Evolutionary conservation across 2,329 filamentous ascomycete species (phyloP), one percentile per base, ranked within the genome.

Genomic region (Pseudocercospora cruenta): DNA sequence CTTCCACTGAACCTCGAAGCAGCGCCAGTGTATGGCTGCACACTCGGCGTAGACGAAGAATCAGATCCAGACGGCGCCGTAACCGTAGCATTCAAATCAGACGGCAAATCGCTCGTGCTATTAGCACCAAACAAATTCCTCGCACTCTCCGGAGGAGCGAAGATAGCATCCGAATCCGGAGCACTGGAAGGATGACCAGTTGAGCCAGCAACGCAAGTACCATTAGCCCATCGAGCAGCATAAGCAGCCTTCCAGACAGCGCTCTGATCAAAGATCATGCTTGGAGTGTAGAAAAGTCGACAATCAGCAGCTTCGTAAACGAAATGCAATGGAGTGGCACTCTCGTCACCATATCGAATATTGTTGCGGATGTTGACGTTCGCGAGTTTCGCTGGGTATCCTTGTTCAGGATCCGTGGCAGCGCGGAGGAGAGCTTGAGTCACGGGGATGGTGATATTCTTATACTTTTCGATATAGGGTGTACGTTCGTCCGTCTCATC

Each of bases 281-380:
- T 67, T 9, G 75, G 71, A 0, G 78, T 80, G 67, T 80, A 80
- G 64, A 75, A 81, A 72, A 80, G 74, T 24, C 77, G 71, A 67
- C 78, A 81, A 60, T 80, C 79, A 0, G 79, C 78, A 0, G 79
- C 78, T 64, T 81, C 79, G 58, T 80, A 80, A 36, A 80, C 76
- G 67, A 79, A 80, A 64, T 80, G 78, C 16, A 80, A 70, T 0
- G 80, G 80, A 19, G 76, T 80, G 7, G 63, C 57, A 22, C 63
- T 66, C n/a, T 62, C 60, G 47, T 78, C 72, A 10, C 65, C 69
- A 4, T 72, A 70, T 1, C 75, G 72, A 61, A 80, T 78, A 45
- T 76, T 77, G 47, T 76, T 74, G 12, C 76, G 72, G 14, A 79
- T 64, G 39, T 81, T 81, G 28, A 80, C 75, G 36, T 71, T 73